Base-by-base conservation (phyloP, 2,329 filamentous ascomycete genomes). In the Davidsoniella virescens region DNA sequence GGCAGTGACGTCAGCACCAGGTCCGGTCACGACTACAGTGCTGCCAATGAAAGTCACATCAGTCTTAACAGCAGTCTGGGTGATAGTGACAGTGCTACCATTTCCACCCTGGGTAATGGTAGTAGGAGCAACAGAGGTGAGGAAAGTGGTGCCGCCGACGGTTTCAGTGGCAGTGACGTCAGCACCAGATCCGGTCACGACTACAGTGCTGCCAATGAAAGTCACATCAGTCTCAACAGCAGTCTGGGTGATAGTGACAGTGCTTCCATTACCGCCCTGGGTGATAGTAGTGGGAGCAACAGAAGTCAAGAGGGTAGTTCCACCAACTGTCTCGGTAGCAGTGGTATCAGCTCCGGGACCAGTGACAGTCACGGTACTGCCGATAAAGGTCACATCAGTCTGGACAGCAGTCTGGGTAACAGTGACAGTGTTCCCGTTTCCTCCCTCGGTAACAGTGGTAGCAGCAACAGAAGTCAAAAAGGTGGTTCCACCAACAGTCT, bases 141-240 rank as follows among this genome's bases (percentile, higher is more conserved):
- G n/a, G 7, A 36, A 29, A 2, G 26, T 29, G 1, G 37, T 37
- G 5, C 49, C 41, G 7, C 20, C 40, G 20, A 44, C 14, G 10
- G 18, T 29, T n/a, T 45, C 40, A 2, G 23, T 37, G 2, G 17
- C 12, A 23, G 40, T 45, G 20, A 49, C 51, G 20, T 47, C 42
- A 1, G 51, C 42, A 16, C 14, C 41, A 37, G 41, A 16, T 18
- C 25, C 25, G 2, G 25, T 29, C 1, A 29, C 38, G 8, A 38
- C 26, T 4, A 47, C 39, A n/a, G 16, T 17, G 9, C 47, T 33
- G 8, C 29, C 45, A 8, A 23, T 44, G 12, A 46, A 49, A 42
- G 42, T 49, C 20, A 40, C 38, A 37, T 45, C 33, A 10, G 51
- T 52, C 45, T 51, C 44, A 9, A 38, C 44, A 16, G 47, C 43